phyloP scores from a whole-genome alignment of 805 yeast genomes.

The Blastobotrys mokoenaii region DNA sequence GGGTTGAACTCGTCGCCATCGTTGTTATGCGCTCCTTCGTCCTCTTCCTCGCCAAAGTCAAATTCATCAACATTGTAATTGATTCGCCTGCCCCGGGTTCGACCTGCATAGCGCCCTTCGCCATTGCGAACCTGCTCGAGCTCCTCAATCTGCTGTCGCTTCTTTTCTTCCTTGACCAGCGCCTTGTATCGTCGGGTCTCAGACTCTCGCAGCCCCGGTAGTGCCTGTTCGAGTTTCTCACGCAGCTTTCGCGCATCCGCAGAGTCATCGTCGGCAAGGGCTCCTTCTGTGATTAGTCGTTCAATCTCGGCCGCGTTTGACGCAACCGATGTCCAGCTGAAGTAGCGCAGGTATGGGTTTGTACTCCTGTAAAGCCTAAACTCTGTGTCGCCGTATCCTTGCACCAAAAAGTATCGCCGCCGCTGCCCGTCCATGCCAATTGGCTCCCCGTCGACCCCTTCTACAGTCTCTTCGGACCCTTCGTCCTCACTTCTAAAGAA shows the following conservation, averaged over 20 bases:
- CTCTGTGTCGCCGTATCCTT: conserved; percentile 23
- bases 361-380: conserved; percentile 29
- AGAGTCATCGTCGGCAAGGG: not conserved
- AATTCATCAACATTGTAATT: conserved; percentile 16
- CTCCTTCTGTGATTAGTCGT: conserved; percentile 10
- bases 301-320: conserved; percentile 20
- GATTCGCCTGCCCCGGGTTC: conserved; percentile 24
- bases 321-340: conserved; percentile 30
- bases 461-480: not conserved
- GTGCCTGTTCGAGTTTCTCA: not conserved
- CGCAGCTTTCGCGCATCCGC: not conserved
- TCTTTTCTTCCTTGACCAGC: conserved; percentile 6
- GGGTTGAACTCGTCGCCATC: conserved; percentile 3
- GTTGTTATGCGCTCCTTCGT: conserved; percentile 2
- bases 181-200: conserved; percentile 17
- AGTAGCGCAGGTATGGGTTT: conserved; percentile 24
- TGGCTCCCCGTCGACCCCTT: conserved; percentile 4
- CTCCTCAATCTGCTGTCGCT: conserved; percentile 13
- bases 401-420: conserved; percentile 19
- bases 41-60: conserved; percentile 7
- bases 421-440: conserved; percentile 19
- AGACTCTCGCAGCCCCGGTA: conserved; percentile 2
- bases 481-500: conserved; percentile 16
- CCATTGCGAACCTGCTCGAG: conserved; percentile 18
- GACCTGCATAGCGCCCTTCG: conserved; percentile 24